A percentile compares a stretch with the other conserved stretches of the same genome.
Conservation (phyloP, 495 filamentous ascomycete genomes). For the Aspergillus ostianus region DNA sequence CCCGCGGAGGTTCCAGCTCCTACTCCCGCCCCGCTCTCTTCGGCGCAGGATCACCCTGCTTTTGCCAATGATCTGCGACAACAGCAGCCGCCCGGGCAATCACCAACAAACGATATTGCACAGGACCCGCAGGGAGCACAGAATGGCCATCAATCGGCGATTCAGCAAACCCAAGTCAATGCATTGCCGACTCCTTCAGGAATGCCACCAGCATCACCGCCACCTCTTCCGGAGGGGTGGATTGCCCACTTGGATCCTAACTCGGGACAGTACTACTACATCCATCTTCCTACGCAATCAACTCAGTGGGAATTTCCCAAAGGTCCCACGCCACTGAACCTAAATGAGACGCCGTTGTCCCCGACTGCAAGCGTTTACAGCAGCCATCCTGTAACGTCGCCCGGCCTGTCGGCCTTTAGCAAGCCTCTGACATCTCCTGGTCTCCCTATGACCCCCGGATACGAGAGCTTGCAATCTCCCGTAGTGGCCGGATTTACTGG, state of each 20-base stretch:
- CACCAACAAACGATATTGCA: slow-evolving; percentile 31
- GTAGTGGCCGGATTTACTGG: slow-evolving; percentile 75
- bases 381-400: slow-evolving; percentile 70
- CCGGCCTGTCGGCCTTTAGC: slow-evolving; percentile 63
- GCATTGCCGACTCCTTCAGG: slow-evolving; percentile 53
- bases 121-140: slow-evolving; percentile 17
- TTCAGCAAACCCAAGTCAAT: slow-evolving; percentile 33
- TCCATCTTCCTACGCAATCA: slow-evolving; percentile 91
- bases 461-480: slow-evolving; percentile 71
- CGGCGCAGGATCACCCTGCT: slow-evolving; percentile 70
- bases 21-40: slow-evolving; percentile 33
- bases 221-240: slow-evolving; percentile 95
- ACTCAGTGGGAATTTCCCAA: slow-evolving; percentile 99
- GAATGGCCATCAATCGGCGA: neutral
- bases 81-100: slow-evolving; percentile 44
- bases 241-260: slow-evolving; percentile 94
- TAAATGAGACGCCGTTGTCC: slow-evolving; percentile 75
- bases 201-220: slow-evolving; percentile 74
- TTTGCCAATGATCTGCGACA: slow-evolving; percentile 77
- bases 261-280: slow-evolving; percentile 98
- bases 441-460: slow-evolving; percentile 69
- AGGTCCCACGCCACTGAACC: slow-evolving; percentile 77
- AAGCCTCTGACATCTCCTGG: slow-evolving; percentile 78
- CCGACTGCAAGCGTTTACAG: slow-evolving; percentile 77
- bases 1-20: slow-evolving; percentile 33